Base-by-base conservation (phyloP, 495 filamentous ascomycete species). In the Terfezia claveryi region DNA sequence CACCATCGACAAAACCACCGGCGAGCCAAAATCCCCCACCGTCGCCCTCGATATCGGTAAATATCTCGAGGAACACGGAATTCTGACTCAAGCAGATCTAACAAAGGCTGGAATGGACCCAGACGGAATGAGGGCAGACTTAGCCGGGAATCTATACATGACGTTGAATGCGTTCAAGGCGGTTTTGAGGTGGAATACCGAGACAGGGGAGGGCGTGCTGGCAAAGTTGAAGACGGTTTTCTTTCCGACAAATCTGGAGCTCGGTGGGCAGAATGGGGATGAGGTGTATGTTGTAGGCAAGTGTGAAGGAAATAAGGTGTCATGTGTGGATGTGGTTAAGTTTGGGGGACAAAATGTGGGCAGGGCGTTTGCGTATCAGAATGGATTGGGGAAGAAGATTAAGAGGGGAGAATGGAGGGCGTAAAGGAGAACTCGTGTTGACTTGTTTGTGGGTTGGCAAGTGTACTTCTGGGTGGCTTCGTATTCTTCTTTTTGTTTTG, bases 181-280 rank as follows among this genome's bases (percentile, higher is more conserved):
- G 2, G 58, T 62, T 2, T 36, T 62, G n/a, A 52, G 51, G 50
- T 62, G 60, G 60, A 56, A 60, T 27, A 38, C 51, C n/a, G 8
- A 41, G 0, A 36, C 32, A 2, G 37, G 37, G 8, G 49, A 37
- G 10, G 36, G 49, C 37, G 49, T 52, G 58, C 7, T 55, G 12
- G 54, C 59, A 10, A 10, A 32, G 17, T 50, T 62, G 54, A 23
- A 16, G 1, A 60, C 58, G 7, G 57, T 62, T 14, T 10, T 16
- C 10, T 51, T 46, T 16, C 60, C 60, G 1, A 57, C 53, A 20
- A 62, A 59, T 27, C n/a, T 62, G 46, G 60, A 62, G 52, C 49
- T 62, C 8, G 60, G 60, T 14, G 60, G 60, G 7, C 36, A 52
- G 32, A 57, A 62, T 23, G 60, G 60, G 36, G 59, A 59, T 52